Base-by-base conservation (phyloP, 1,284 basidiomycete species). In the Phylloporus sp. region DNA sequence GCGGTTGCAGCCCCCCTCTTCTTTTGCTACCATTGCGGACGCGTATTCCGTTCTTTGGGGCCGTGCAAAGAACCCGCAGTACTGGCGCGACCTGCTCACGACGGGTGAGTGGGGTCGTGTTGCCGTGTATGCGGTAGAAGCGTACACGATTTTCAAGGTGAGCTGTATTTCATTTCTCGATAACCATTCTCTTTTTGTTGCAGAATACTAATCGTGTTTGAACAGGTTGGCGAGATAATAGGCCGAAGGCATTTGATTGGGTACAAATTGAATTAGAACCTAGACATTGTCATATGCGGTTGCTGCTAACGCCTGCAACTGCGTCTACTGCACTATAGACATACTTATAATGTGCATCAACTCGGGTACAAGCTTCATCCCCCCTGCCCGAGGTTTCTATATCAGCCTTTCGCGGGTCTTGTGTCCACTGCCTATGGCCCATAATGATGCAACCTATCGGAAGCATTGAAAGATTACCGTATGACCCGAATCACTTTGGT, bases 91-190 rank as follows among this genome's bases (percentile, higher is more conserved):
- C 70, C 80, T 93, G 27, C 78, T 91, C 37, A 82, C 86, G 76
- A 91, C 86, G 66, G 96, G 96, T 52, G 91, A 95, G 74, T 92
- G 93, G 86, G 89, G 89, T 53, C 89, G 88, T 73, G 83, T 96
- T 32, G 93, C 89, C 52, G 82, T 99, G 65, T 97, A 97, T 79
- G 96, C 91, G 64, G 82, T 95, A 41, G 97, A 98, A 82, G 94
- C 93, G 55, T 94, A 95, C 77, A 91, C 91, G 45, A 92, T 96
- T 75, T 96, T 93, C 85, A 94, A 93, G 84, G 91, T 91, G 69
- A 59, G 86, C n/a, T 12, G 5, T 63, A 27, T 49, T 20, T 25
- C 47, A 47, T 47, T 10, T 25, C 47, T 43, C 41, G 41, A 14
- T 15, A 7, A n/a, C 12, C 8, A 8, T 41, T 41, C 17, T 41